Base-by-base conservation (phyloP, 305 asterid genomes). In the Ilex paraguariensis region DNA sequence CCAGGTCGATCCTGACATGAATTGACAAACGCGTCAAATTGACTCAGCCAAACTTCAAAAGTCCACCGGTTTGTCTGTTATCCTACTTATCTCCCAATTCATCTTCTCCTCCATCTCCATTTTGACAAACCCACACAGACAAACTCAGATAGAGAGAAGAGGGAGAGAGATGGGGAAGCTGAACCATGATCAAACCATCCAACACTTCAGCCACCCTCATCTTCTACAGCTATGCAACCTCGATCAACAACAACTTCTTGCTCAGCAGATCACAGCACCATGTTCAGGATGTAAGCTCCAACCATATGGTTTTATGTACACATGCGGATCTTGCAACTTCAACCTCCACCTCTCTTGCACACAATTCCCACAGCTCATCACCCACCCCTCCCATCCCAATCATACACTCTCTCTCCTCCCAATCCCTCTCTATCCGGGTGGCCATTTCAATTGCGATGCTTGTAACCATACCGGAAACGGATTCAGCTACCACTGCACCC, bases 371-470 rank as follows among this genome's bases (percentile, higher is more conserved):
- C 70, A 54, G 33, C 63, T 60, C 63, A 77, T 87, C 77, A 77
- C 73, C 65, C 95, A 87, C 81, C 84, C 87, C 28, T 72, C 74
- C 64, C 95, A 87, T 72, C 66, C 67, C 52, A 67, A 73, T 52
- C 87, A 86, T 76, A 60, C 65, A 68, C 78, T 77, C 45, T 16
- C 77, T 45, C 81, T 82, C 76, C 75, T 70, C 62, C 53, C 81
- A 0, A 13, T 17, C 48, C 51, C 87, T 59, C 11, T 77, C 63
- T 82, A 84, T 56, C 78, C 81, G 12, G 83, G 73, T 3, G 88
- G 84, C 10, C n/a, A 16, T 0, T 87, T 82, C 84, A 81, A 65
- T 76, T 87, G 95, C 70, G 84, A 87, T 64, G 90, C 81, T 65
- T 87, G 95, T 70, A 40, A 60, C 71, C 72, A 50, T 66, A 61